Conservation (phyloP, 345 rosid genomes). For the Eucalyptus curtisii region DNA sequence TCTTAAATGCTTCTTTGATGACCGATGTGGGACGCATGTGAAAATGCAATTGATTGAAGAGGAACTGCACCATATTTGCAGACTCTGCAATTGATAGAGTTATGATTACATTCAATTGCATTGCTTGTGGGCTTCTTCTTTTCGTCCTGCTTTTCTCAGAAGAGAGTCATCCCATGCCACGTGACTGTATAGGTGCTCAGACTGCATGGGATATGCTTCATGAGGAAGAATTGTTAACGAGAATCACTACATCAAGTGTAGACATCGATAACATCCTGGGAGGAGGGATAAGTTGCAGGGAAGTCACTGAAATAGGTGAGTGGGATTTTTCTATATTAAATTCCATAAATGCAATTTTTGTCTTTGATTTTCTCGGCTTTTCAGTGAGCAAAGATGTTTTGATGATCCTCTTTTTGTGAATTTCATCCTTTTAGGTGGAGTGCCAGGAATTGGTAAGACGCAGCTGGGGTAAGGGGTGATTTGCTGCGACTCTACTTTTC, state of each 20-base stretch:
- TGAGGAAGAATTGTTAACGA: conserved; percentile 50
- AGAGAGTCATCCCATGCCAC: background rate
- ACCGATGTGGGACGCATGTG: background rate
- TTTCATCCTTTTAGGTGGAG: conserved; percentile 38
- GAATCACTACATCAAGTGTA: conserved; percentile 70
- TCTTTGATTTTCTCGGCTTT: background rate
- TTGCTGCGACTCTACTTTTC: background rate
- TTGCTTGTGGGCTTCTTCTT: background rate
- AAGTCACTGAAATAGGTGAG: conserved; percentile 92
- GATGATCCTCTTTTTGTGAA: background rate
- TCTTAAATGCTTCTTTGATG: background rate
- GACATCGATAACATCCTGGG: conserved; percentile 77
- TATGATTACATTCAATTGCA: background rate
- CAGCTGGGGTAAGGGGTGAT: conserved; percentile 61
- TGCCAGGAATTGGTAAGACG: conserved; percentile 94
- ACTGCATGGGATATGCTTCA: conserved; percentile 92
- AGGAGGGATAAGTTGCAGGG: conserved; percentile 84
- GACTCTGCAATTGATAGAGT: background rate
- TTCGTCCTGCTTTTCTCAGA: background rate
- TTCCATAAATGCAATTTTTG: background rate
- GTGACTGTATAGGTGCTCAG: conserved; percentile 39
- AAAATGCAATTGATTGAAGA: background rate
- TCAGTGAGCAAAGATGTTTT: background rate
- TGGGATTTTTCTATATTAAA: background rate
- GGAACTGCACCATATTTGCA: background rate